Percentiles rank a stretch among this genome's conserved stretches.
phyloP scores from a whole-genome alignment of 495 filamentous ascomycete species.

The Tetracladium marchalianum region DNA sequence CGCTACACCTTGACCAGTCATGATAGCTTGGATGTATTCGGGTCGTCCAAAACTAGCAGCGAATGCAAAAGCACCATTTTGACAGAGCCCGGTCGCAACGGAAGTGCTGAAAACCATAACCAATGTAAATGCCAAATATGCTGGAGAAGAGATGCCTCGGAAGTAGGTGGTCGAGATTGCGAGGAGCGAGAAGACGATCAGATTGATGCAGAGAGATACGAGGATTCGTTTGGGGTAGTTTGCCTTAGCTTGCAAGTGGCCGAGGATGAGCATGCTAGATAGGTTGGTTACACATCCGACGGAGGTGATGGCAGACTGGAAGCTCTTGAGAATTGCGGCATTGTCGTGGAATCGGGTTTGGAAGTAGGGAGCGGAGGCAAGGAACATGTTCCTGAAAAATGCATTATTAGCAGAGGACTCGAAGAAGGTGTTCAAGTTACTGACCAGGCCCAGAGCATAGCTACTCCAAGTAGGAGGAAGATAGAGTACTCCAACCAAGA shows the following conservation, averaged over 20 bases:
- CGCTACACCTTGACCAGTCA: constrained; percentile 88
- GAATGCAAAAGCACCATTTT: constrained; percentile 93
- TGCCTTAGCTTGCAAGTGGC: constrained; percentile 65
- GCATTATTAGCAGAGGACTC: constrained; percentile 9
- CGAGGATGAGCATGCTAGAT: constrained; percentile 57
- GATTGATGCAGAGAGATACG: constrained; percentile 61
- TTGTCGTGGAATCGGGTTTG: constrained; percentile 65
- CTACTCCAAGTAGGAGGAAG: constrained; percentile 77
- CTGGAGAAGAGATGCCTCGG: constrained; percentile 42
- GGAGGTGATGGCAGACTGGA: constrained; percentile 82
- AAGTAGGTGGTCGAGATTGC: constrained; percentile 68
- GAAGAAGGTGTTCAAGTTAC: constrained; percentile 15
- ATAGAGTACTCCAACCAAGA: constrained; percentile 75
- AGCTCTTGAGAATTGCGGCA: constrained; percentile 63
- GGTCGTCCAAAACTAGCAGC: constrained; percentile 72
- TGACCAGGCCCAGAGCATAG: constrained; percentile 97
- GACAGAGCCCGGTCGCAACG: constrained; percentile 71
- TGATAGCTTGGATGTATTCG: constrained; percentile 90
- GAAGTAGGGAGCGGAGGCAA: constrained; percentile 92
- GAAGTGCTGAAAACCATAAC: constrained; percentile 71
- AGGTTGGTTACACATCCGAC: constrained; percentile 79
- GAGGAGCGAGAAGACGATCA: constrained; percentile 59
- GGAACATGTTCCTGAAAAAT: constrained; percentile 84
- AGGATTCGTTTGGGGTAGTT: constrained; percentile 79
- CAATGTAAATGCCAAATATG: constrained; percentile 77